Base-by-base conservation (phyloP, 352 stramenopile genomes). In the Ophiocytium majus region DNA sequence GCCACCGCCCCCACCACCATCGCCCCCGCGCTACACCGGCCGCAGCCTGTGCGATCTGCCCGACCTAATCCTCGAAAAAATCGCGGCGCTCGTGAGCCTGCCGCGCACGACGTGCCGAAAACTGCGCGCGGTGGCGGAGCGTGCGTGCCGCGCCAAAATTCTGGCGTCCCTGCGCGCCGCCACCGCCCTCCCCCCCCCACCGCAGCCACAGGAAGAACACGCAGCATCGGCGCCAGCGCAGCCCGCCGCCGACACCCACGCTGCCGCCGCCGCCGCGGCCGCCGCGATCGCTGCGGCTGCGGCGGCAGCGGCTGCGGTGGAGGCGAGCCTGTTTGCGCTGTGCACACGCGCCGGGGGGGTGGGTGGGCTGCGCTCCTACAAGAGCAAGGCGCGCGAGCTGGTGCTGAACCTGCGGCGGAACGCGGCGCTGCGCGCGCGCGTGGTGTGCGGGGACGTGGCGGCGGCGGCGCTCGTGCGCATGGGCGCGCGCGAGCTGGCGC, bases 381-480 rank as follows among this genome's bases (percentile, higher is more conserved):
- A 43, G 35, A 5, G 5, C 32, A 78, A 78, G 35, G 66, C 66
- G 32, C 66, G 66, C 14, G 66, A 78, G 17, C 66, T 78, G 5
- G 32, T 78, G 35, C 35, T 78, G 35, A 78, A 78, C 35, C 35
- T 78, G 66, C 66, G 66, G 32, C 66, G 66, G 32, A 78, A 78
- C 35, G 32, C 66, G 32, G 32, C 66, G 32, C 35, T 78, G 66
- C 66, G 66, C 35, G 66, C 5, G 66, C 5, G 66, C 32, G 66
- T 14, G 32, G 5, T 43, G 35, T 14, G 32, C 35, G 66, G 66
- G 5, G 66, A 10, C 66, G 66, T 78, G 5, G 32, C 32, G 35
- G 66, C 32, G 35, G 5, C 5, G 35, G 5, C 5, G 5, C 66
- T 78, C 14, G 66, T 78, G 66, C 32, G 66, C 32, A 78, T 78